phyloP scores from a whole-genome alignment of 768 basidiomycete species.

The Termitomyces sp. region DNA sequence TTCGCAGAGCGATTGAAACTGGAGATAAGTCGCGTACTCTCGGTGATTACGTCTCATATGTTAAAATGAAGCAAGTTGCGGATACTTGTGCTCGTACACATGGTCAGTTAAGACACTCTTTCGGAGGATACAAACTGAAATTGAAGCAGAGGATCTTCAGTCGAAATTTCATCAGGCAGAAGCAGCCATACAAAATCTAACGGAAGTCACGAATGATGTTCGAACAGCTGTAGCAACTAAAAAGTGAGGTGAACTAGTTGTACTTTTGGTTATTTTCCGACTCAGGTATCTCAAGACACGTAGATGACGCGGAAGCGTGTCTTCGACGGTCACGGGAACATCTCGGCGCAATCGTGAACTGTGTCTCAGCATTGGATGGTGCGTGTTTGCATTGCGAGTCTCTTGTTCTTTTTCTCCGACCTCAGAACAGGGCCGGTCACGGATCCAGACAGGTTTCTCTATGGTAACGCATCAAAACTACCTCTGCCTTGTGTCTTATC shows the following conservation, averaged over 20 bases:
- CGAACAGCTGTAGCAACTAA: conserved; percentile 41
- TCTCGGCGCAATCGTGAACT: conserved; percentile 48
- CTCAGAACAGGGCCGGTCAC: conserved; percentile 34
- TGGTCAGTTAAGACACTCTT: conserved; percentile 34
- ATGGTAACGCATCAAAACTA: conserved; percentile 31
- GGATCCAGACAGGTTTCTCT: conserved; percentile 44
- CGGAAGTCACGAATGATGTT: conserved; percentile 53
- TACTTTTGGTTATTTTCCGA: background rate
- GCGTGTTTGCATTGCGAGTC: conserved; percentile 1
- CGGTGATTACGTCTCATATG: conserved; percentile 74
- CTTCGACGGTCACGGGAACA: conserved; percentile 53
- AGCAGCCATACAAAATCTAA: conserved; percentile 44
- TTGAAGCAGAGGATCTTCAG: conserved; percentile 48
- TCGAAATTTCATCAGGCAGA: conserved; percentile 50
- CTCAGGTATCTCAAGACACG: conserved; percentile 29
- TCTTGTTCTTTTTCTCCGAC: background rate
- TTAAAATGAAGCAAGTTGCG: conserved; percentile 77
- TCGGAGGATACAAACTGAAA: background rate
- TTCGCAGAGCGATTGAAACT: conserved; percentile 63
- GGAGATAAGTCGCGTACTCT: conserved; percentile 66
- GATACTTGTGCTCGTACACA: conserved; percentile 66
- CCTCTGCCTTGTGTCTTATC: background rate
- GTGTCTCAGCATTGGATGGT: conserved; percentile 50
- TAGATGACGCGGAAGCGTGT: conserved; percentile 56
- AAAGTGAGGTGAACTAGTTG: conserved; percentile 30